phyloP scores from a whole-genome alignment of 2,329 filamentous ascomycete species.

The Lecanicillium sp. region DNA sequence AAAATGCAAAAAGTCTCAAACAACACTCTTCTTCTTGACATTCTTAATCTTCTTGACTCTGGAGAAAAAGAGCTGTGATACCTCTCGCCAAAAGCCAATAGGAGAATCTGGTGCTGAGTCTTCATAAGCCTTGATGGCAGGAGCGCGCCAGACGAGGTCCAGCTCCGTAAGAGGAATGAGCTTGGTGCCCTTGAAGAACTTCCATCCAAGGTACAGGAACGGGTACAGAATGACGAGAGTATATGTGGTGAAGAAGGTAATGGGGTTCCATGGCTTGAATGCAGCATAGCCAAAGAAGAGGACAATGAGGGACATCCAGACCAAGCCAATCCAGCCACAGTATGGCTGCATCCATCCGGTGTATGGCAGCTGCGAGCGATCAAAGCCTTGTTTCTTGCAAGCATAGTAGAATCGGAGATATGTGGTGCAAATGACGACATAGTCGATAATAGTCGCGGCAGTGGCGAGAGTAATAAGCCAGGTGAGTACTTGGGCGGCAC shows the following conservation, averaged over 20 bases:
- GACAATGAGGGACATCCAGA: constrained; percentile 16
- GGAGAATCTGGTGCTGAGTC: constrained; percentile 28
- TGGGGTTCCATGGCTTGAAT: constrained; percentile 40
- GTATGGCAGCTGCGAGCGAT: constrained; percentile 41
- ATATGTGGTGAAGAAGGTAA: constrained; percentile 37
- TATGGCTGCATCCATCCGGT: constrained; percentile 23
- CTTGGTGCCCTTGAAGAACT: constrained; percentile 46
- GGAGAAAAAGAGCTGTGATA: neutral
- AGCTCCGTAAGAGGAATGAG: constrained; percentile 38
- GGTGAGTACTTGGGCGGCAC: constrained; percentile 30
- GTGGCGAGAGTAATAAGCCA: constrained; percentile 39
- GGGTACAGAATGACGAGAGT: constrained; percentile 39
- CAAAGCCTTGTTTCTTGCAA: constrained; percentile 34
- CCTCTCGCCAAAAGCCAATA: constrained; percentile 27
- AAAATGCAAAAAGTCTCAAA: neutral
- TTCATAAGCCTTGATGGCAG: constrained; percentile 43
- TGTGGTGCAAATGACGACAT: constrained; percentile 44
- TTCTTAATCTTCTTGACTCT: neutral
- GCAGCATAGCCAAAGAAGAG: constrained; percentile 41
- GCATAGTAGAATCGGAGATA: constrained; percentile 51
- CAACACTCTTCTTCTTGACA: neutral
- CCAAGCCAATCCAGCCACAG: too few relatives aligned
- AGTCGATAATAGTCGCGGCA: constrained; percentile 40
- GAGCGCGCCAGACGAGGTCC: constrained; percentile 46
- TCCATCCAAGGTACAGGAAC: constrained; percentile 45